Percentiles rank a stretch among this genome's conserved stretches.
These are phyloP conservation scores for Aspergillus hancockii DNA, from an alignment of 495 filamentous ascomycete species.

Conservation along the genomic window DNA sequence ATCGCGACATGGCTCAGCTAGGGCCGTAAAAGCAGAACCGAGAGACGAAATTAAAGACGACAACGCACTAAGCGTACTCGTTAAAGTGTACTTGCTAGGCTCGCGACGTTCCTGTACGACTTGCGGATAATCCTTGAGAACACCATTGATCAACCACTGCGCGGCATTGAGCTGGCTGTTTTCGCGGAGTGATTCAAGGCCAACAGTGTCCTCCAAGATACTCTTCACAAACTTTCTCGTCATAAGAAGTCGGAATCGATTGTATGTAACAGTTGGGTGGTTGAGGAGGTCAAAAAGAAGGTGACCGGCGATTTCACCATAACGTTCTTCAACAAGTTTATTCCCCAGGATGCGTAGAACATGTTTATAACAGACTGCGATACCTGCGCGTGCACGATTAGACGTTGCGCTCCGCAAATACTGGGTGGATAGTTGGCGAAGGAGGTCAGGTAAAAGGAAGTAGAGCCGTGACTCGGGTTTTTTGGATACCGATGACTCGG, in stretches of 20 bases:
- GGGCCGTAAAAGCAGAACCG: constrained; percentile 73
- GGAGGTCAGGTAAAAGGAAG: constrained; percentile 75
- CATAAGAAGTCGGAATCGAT: constrained; percentile 84
- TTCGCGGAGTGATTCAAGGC: constrained; percentile 80
- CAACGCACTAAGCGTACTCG: constrained; percentile 76
- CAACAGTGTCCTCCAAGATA: constrained; percentile 82
- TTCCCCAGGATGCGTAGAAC: constrained; percentile 73
- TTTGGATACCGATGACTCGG: constrained; percentile 67
- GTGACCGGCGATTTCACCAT: constrained; percentile 77
- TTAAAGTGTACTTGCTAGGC: constrained; percentile 82
- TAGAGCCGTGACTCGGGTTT: constrained; percentile 67
- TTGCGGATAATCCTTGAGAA: constrained; percentile 94
- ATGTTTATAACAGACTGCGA: constrained; percentile 84
- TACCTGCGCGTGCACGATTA: constrained; percentile 76
- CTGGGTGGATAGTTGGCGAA: constrained; percentile 78
- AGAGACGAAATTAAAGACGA: constrained; percentile 75
- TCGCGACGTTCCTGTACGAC: constrained; percentile 88
- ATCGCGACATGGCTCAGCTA: constrained; percentile 82
- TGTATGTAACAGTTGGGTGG: constrained; percentile 71
- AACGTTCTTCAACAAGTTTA: constrained; percentile 74
- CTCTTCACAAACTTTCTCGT: constrained; percentile 83
- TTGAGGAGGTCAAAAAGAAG: constrained; percentile 79
- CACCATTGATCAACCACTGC: constrained; percentile 77
- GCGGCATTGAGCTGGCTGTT: constrained; percentile 82
- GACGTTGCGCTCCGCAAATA: constrained; percentile 80